A percentile compares a stretch with the other conserved stretches of the same genome.
Evolutionary conservation across 148 eudicot species (phyloP).

Genomic region (Vaccinium corymbosum): DNA sequence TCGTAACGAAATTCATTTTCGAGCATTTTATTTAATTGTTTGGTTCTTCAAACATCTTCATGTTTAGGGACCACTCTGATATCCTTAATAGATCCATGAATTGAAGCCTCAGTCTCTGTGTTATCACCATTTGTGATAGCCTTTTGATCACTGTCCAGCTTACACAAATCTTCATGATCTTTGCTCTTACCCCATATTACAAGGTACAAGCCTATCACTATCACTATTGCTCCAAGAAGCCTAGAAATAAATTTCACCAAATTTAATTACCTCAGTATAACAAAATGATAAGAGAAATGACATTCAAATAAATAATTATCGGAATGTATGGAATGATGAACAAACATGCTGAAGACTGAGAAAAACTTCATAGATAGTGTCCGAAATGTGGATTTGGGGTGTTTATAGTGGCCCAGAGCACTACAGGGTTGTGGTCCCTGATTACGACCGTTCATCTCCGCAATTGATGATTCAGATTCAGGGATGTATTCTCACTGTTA

Average conservation of each 20-base stretch:
- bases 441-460: no score
- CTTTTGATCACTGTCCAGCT: constrained; percentile 9
- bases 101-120: constrained; percentile 1
- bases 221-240: constrained; percentile 38
- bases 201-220: constrained; percentile 43
- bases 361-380: not conserved
- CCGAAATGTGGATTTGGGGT: not conserved
- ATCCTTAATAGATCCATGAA: not conserved
- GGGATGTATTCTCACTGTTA: no score
- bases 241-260: constrained; percentile 14
- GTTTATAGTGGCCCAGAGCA: no score
- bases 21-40: not conserved
- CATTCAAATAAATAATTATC: not conserved
- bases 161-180: constrained; percentile 22
- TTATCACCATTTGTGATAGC: not conserved
- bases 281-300: not conserved
- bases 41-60: constrained; percentile 8
- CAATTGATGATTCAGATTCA: no score
- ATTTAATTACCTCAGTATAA: not conserved
- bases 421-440: no score
- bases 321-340: not conserved
- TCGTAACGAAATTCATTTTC: not conserved
- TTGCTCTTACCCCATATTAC: constrained; percentile 44
- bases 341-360: not conserved
- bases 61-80: not conserved